Base-by-base conservation (phyloP, 108 stramenopile genomes). In the Cyclotella sp. region DNA sequence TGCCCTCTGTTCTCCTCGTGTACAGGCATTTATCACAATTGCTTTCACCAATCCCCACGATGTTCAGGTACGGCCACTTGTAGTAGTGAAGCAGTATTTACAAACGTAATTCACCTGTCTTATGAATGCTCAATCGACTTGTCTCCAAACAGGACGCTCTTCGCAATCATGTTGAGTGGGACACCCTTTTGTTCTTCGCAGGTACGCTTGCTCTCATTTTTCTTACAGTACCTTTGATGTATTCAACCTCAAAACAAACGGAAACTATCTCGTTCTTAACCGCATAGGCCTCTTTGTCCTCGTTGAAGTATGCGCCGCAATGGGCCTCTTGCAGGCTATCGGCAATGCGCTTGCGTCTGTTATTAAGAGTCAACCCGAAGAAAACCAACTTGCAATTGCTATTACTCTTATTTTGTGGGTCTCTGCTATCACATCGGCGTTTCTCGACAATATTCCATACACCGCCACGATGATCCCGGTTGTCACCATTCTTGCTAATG, bases 381-480 rank as follows among this genome's bases (percentile, higher is more conserved):
- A 82, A 21, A 55, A 72, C 26, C 85, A 85, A 55, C 78, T 90
- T 13, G 41, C 54, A 21, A 65, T 90, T 14, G 89, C 89, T 0
- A 88, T 90, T 30, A 84, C 83, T 24, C 46, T 87, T 18, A 76
- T 90, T 65, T 28, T 86, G 18, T 89, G 88, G 88, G 85, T 90
- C 26, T 82, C 80, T 68, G 87, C 87, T 15, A 83, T 90, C 70
- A 83, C 87, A 15, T 85, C 84, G 22, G 82, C 84, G 9, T 88
- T 88, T 54, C 70, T 88, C 34, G 87, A 88, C 44, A 86, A 87
- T 72, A 86, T 86, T 53, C 87, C 87, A 12, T 90, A 86, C 84
- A 90, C 89, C 57, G 87, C 89, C 0, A 90, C 89, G 0, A 88
- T 90, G 89, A 85, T 90, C 28, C 89, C 89, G 13, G 81, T 90